Conservation (phyloP, 495 filamentous ascomycete species). For the Podospora pseudoanserina region DNA sequence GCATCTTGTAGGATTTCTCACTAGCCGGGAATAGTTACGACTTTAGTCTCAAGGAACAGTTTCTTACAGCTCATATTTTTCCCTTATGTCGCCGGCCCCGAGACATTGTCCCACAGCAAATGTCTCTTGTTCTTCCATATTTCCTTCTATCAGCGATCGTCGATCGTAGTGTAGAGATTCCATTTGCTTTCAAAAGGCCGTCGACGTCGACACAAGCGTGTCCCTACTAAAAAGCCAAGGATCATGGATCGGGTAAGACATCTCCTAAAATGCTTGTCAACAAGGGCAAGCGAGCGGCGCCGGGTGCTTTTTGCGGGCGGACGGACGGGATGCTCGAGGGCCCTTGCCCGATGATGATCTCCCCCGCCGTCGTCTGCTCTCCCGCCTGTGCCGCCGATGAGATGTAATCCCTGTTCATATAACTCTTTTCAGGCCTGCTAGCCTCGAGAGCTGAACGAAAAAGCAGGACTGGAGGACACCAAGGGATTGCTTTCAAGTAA, state of each 20-base stretch:
- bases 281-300: not conserved
- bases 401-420: not conserved
- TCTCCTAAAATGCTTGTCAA: not conserved
- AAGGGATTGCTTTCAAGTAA: not conserved
- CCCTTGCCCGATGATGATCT: not conserved
- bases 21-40: not conserved
- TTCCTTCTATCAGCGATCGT: not conserved
- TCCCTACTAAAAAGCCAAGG: not conserved
- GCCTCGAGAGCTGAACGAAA: not conserved
- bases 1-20: not conserved
- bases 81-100: not conserved
- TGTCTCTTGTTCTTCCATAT: not conserved
- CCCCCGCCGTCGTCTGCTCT: not conserved
- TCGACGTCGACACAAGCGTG: not conserved
- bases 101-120: not conserved
- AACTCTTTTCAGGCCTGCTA: not conserved
- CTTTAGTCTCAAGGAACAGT: not conserved
- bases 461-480: not conserved
- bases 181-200: not conserved
- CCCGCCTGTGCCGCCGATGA: not conserved
- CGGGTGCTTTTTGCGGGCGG: not conserved
- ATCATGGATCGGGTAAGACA: not conserved
- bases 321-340: not conserved
- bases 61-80: not conserved
- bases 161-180: not conserved